Base-by-base conservation (phyloP, 305 asterid species). In the Plantago coronopus region DNA sequence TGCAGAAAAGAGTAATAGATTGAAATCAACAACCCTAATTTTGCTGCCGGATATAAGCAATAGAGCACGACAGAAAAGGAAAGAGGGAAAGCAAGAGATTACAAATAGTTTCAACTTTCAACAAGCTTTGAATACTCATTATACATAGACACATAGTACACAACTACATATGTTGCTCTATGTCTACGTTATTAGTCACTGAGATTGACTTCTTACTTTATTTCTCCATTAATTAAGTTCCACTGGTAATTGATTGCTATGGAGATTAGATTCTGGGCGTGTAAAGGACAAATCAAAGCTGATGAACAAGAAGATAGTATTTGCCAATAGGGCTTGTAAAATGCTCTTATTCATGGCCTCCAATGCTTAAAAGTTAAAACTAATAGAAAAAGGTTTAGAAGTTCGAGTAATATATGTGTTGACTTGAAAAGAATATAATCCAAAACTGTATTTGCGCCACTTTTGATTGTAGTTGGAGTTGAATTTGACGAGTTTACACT, bases 251-350 rank as follows among this genome's bases (percentile, higher is more conserved):
- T n/a, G n/a, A n/a, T n/a, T n/a, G n/a, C n/a, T n/a, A n/a, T n/a
- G n/a, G n/a, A n/a, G n/a, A n/a, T n/a, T 34, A 7, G 42, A 34
- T 8, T 48, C n/a, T n/a, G n/a, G n/a, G n/a, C n/a, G 17, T 4
- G 21, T 2, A 12, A 47, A n/a, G 51, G 23, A 19, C 57, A 62
- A 45, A 51, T 59, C 17, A 57, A 55, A 63, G 57, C 61, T 56
- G 65, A 61, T 62, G 60, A 15, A 43, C 56, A 59, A 18, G 31
- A 27, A 2, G 31, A 5, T 27, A 27, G n/a, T 21, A 51, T 51
- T 51, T 51, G 37, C 13, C 13, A 23, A 49, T 49, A 16, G 17
- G 29, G 31, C 22, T 31, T n/a, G 54, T 49, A 15, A 17, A 20
- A 49, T 18, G 55, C 5, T 49, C 7, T 9, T 19, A 12, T 20